Evolutionary conservation across 1,139 yeast species (phyloP).

Genomic region (Blastobotrys apis): DNA sequence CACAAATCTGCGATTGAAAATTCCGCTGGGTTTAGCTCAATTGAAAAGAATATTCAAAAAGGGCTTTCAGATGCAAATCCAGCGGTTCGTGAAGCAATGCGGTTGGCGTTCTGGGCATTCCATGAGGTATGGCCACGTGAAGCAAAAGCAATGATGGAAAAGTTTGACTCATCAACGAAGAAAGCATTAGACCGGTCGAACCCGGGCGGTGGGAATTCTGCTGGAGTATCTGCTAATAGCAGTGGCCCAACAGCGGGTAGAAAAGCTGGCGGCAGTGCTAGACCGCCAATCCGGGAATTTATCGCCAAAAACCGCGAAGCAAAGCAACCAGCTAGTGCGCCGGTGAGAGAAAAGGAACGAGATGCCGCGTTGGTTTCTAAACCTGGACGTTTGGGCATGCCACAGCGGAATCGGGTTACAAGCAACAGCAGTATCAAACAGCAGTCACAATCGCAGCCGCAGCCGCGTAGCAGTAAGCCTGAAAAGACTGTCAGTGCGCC

Average conservation of each 20-base stretch:
- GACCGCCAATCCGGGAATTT: constrained; percentile 23
- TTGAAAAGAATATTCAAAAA: constrained; percentile 51
- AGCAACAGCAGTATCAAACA: not conserved
- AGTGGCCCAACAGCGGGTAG: constrained; percentile 2
- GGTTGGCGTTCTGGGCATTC: constrained; percentile 71
- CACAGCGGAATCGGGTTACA: constrained; percentile 12
- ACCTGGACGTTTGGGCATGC: constrained; percentile 15
- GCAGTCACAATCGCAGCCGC: not conserved
- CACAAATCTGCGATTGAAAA: constrained; percentile 37
- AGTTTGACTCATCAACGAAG: constrained; percentile 47
- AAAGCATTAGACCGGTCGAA: constrained; percentile 53
- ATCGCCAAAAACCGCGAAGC: constrained; percentile 20
- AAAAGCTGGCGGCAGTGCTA: constrained; percentile 12
- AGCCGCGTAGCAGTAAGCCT: not conserved
- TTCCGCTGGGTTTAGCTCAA: constrained; percentile 42
- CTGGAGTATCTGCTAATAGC: not conserved
- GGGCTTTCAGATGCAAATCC: constrained; percentile 80
- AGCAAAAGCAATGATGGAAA: constrained; percentile 39
- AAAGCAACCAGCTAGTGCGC: constrained; percentile 4
- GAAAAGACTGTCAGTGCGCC: constrained; percentile 5
- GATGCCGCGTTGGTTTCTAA: constrained; percentile 7
- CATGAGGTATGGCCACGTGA: constrained; percentile 45
- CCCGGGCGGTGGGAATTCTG: constrained; percentile 15
- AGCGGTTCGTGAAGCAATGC: constrained; percentile 68
- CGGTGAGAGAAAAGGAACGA: constrained; percentile 3